Conservation (phyloP, 208 protist species). For the Novymonas esmeraldas region DNA sequence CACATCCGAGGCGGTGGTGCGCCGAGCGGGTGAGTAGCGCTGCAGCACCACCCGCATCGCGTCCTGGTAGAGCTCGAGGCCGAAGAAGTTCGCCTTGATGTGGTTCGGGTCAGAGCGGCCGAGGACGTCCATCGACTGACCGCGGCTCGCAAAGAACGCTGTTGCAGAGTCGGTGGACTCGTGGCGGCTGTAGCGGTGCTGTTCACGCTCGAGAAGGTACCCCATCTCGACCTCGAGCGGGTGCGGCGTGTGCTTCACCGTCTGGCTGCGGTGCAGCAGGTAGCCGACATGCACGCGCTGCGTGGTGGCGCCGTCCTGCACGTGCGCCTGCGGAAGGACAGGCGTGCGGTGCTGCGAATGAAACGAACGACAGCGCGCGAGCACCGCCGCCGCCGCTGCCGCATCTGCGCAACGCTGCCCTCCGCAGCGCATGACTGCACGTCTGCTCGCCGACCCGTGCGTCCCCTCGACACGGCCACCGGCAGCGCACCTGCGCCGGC, state of each 20-base stretch:
- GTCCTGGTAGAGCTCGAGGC: constrained; percentile 82
- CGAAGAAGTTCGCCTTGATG: constrained; percentile 81
- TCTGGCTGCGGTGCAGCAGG: constrained; percentile 66
- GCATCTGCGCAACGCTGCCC: no score
- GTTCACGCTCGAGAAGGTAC: constrained; percentile 79
- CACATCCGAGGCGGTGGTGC: constrained; percentile 55
- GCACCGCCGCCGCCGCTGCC: background rate
- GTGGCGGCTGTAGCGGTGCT: constrained; percentile 83
- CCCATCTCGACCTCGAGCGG: constrained; percentile 76
- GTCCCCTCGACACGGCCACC: no score
- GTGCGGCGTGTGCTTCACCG: constrained; percentile 82
- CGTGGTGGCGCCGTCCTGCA: constrained; percentile 26
- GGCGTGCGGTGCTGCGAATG: constrained; percentile 84
- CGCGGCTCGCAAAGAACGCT: constrained; percentile 68
- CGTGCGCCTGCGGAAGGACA: constrained; percentile 62
- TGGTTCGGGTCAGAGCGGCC: constrained; percentile 67
- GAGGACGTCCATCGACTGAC: constrained; percentile 70
- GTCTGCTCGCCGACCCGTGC: no score
- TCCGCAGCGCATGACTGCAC: no score
- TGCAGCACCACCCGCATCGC: constrained; percentile 77
- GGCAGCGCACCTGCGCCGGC: no score
- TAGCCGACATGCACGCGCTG: constrained; percentile 64
- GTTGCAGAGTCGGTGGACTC: constrained; percentile 67
- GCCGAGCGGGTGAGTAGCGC: constrained; percentile 69
- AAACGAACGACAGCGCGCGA: constrained; percentile 28